Percentiles rank a stretch among this genome's conserved stretches.
phyloP scores from a whole-genome alignment of 2,329 filamentous ascomycete species.

The Aspergillus amoenus region DNA sequence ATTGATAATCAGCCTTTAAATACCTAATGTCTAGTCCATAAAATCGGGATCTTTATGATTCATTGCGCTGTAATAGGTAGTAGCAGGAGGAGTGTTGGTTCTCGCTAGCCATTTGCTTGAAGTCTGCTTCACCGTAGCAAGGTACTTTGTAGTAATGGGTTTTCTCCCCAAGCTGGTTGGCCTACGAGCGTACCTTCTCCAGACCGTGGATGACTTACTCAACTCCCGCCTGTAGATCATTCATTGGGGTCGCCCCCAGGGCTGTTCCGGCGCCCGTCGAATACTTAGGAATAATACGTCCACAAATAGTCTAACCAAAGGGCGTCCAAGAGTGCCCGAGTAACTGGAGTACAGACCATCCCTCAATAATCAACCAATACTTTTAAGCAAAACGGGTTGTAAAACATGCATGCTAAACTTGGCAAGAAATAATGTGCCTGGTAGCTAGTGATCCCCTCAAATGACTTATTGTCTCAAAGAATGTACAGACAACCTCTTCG shows the following conservation, averaged over 20 bases:
- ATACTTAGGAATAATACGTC: too few species aligned
- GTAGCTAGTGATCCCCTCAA: neutral
- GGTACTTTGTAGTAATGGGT: neutral
- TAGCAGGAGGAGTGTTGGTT: too few species aligned
- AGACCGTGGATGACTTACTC: neutral
- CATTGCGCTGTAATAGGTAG: neutral
- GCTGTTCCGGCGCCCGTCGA: too few species aligned
- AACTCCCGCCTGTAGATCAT: neutral
- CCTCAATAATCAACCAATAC: neutral
- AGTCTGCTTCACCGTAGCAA: neutral
- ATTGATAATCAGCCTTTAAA: constrained; percentile 18
- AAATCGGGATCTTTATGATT: neutral
- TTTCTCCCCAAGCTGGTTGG: neutral
- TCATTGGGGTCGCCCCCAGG: neutral
- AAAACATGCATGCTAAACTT: neutral
- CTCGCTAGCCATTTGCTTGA: neutral
- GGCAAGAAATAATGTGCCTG: neutral
- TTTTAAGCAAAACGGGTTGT: neutral
- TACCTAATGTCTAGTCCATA: neutral
- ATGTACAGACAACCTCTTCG: neutral
- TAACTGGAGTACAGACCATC: too few species aligned
- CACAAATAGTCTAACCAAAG: neutral
- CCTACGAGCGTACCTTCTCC: too few species aligned
- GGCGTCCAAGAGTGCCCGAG: neutral
- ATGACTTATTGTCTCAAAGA: constrained; percentile 5